Conservation (phyloP, 2,329 filamentous ascomycete genomes). For the Fusarium buharicum region DNA sequence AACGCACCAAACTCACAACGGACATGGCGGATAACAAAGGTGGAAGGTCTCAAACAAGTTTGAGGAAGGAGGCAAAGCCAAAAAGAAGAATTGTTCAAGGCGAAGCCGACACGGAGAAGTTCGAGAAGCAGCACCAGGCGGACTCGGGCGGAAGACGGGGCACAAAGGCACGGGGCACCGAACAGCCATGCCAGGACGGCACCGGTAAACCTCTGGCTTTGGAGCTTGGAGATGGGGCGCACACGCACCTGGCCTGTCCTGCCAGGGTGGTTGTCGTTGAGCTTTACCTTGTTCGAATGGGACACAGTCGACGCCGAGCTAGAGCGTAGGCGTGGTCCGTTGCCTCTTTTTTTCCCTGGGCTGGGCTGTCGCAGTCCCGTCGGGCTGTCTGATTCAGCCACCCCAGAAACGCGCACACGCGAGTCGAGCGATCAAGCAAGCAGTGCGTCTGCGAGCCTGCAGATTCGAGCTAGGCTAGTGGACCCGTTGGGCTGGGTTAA, state of each 20-base stretch:
- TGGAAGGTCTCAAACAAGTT: slow-evolving; percentile 15
- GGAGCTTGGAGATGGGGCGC: slow-evolving; percentile 33
- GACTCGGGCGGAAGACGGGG: slow-evolving; percentile 38
- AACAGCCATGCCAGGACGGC: slow-evolving; percentile 32
- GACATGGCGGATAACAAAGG: slow-evolving; percentile 41
- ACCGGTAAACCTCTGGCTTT: slow-evolving; percentile 34
- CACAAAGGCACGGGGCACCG: slow-evolving; percentile 39
- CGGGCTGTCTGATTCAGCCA: slow-evolving; percentile 42
- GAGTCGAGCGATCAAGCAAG: slow-evolving; percentile 38
- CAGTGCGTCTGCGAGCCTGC: slow-evolving; percentile 22
- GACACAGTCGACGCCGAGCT: slow-evolving; percentile 34
- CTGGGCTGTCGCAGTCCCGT: too few species aligned
- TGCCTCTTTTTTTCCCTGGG: slow-evolving; percentile 12
- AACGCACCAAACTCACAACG: slow-evolving; percentile 41
- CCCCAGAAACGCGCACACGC: slow-evolving; percentile 34
- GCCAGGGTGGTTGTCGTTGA: slow-evolving; percentile 39
- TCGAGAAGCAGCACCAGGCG: slow-evolving; percentile 31
- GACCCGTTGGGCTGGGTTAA: slow-evolving; percentile 34
- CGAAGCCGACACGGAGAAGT: slow-evolving; percentile 34
- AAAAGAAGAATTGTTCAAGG: slow-evolving; percentile 30
- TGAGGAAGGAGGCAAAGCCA: slow-evolving; percentile 26
- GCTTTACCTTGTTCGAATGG: slow-evolving; percentile 36
- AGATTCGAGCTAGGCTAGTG: slow-evolving; percentile 32
- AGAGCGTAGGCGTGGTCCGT: slow-evolving; percentile 31
- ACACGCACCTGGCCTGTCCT: slow-evolving; percentile 29